Evolutionary conservation across 2,329 filamentous ascomycete genomes (phyloP), one percentile per base, ranked within the genome.

Genomic region (Paecilomyces niveus): DNA sequence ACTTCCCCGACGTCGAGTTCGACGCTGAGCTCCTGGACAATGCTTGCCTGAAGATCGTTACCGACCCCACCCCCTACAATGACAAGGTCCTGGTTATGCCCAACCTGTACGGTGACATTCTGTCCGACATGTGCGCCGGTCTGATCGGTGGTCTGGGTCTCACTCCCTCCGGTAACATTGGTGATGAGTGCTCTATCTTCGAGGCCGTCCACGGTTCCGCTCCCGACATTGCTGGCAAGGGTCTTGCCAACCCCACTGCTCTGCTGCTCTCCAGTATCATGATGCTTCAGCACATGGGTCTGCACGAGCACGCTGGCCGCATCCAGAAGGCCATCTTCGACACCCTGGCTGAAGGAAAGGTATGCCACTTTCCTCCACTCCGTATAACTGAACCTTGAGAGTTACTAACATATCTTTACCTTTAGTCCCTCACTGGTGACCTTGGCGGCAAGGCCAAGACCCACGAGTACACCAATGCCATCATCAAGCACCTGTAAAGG

Each of bases 121-220:
- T 99, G 66, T 97, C 93, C 72, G 94, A 99, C 78, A 96, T 97
- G 91, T 97, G 94, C 83, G 94, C 94, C 71, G 94, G 94, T 81
- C 85, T 99, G 68, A 97, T 99, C 71, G 94, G 94, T 76, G 94
- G 94, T 79, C 89, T 99, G 64, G 94, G 94, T 76, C 87, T 99
- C 56, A 97, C 94, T 45, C 94, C 94, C 65, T 97, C 93, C 45
- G 94, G 93, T 73, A 99, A 99, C 86, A 97, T 97, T 73, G 94
- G 92, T 78, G 92, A 97, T 80, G 90, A 96, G 83, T 97, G 92
- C 88, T 96, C 91, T 76, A 97, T 97, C 82, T 99, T 99, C 82
- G 94, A 99, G 83, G 94, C 94, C 70, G 94, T 99, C 71, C 94
- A 99, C 83, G 93, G 93, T 70, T 96, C 92, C 65, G 93, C 93